A percentile compares a stretch with the other conserved stretches of the same genome.
Conservation (phyloP, 2,329 filamentous ascomycete species). For the Pseudogymnoascus sp. region DNA sequence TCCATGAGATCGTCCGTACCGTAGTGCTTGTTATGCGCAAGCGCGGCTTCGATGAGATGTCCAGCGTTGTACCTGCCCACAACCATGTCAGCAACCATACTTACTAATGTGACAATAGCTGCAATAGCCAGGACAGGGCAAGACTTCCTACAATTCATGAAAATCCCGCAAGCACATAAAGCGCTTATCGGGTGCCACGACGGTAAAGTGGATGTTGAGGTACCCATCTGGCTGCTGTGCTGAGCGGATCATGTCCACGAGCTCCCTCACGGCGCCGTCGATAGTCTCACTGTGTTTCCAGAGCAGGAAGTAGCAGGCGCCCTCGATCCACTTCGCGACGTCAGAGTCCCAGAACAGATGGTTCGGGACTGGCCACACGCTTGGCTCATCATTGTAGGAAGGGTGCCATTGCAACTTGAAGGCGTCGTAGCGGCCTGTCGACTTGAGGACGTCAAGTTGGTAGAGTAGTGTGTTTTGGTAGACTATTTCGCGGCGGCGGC, state of each 20-base stretch:
- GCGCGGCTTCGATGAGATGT: conserved; percentile 52
- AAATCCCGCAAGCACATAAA: conserved; percentile 53
- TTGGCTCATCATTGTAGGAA: conserved; percentile 40
- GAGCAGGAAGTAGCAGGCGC: conserved; percentile 47
- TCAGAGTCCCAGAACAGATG: conserved; percentile 53
- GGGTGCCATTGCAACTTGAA: conserved; percentile 51
- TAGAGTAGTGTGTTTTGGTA: conserved; percentile 38
- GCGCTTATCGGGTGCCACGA: conserved; percentile 45
- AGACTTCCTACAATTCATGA: conserved; percentile 45
- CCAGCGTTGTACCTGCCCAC: conserved; percentile 46
- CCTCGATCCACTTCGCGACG: conserved; percentile 55
- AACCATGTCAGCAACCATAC: background rate
- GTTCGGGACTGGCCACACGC: conserved; percentile 48
- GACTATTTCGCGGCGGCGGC: conserved; percentile 32
- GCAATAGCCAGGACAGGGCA: background rate
- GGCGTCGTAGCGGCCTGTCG: conserved; percentile 48
- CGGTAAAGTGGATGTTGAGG: conserved; percentile 54
- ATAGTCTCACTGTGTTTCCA: conserved; percentile 37
- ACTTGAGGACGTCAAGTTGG: conserved; percentile 44
- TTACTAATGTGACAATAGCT: background rate
- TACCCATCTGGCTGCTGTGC: conserved; percentile 55
- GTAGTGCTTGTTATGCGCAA: conserved; percentile 47
- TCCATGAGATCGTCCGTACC: conserved; percentile 42
- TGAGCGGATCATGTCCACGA: conserved; percentile 48
- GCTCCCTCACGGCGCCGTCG: conserved; percentile 42